These are phyloP conservation scores for Hyaloperonospora arabidopsidis DNA, from an alignment of 352 stramenopile genomes.

Conservation along the genomic window DNA sequence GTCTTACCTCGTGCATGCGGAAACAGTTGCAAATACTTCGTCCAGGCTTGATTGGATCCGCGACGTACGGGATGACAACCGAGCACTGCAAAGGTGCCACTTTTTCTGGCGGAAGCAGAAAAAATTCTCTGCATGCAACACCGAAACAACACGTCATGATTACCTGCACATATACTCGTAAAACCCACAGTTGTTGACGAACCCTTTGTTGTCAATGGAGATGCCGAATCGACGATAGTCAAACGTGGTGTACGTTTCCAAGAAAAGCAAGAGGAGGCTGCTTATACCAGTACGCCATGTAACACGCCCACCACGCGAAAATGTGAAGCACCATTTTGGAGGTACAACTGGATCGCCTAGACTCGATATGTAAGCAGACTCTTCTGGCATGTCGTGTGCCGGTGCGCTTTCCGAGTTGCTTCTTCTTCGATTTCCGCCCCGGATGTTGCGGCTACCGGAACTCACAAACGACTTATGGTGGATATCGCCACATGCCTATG, in stretches of 20 bases:
- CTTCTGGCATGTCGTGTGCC: constrained; percentile 16
- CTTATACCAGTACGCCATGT: constrained; percentile 68
- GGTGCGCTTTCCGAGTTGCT: constrained; percentile 30
- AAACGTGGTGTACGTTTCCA: constrained; percentile 82
- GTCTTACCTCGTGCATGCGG: constrained; percentile 63
- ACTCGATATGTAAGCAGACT: constrained; percentile 12
- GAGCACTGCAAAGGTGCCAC: constrained; percentile 25
- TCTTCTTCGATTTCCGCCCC: constrained; percentile 18
- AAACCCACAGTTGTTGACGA: constrained; percentile 1
- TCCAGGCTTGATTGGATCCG: constrained; percentile 60
- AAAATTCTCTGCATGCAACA: constrained; percentile 49
- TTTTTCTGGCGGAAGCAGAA: constrained; percentile 50
- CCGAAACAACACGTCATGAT: constrained; percentile 5
- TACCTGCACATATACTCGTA: neutral
- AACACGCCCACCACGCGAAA: constrained; percentile 49
- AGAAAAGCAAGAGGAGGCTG: constrained; percentile 63
- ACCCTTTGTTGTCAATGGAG: constrained; percentile 67
- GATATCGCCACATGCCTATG: constrained; percentile 69
- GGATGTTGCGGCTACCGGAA: constrained; percentile 14
- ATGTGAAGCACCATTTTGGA: constrained; percentile 53
- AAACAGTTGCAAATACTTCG: constrained; percentile 77
- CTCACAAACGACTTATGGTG: constrained; percentile 44
- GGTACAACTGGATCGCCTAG: constrained; percentile 12
- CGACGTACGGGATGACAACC: constrained; percentile 54
- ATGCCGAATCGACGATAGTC: constrained; percentile 79